Evolutionary conservation across 129 eudicot genomes (phyloP), one percentile per base, ranked within the genome.

Genomic region (Tagetes erecta): DNA sequence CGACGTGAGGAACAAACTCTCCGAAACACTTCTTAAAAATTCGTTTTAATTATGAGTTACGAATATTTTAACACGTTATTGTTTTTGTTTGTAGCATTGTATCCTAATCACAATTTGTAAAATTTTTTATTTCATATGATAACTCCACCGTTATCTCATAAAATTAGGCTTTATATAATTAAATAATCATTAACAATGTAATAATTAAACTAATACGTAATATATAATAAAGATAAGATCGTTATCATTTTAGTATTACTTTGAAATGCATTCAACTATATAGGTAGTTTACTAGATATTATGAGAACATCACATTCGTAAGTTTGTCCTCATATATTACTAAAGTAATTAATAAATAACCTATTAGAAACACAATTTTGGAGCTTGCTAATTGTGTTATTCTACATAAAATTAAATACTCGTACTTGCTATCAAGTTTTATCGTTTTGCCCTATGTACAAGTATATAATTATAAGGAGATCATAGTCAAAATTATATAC

Each of bases 291-390:
- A 12, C 8, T 14, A 45, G n/a, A 8, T 73, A 62, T 55, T 13
- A 71, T 6, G 77, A 59, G 44, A 33, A 73, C 34, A 35, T 45
- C 14, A 35, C 49, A 35, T 44, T 73, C 60, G 20, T 13, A 45
- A 73, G 10, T 73, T 73, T 73, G 59, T 59, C 58, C 14, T 59
- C 59, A 73, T 73, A 14, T 57, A 12, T 44, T 56, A 58, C 77
- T 4, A 41, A 12, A 12, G 13, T 11, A 58, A 40, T 31, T 20
- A 68, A 68, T 13, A 12, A 31, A 30, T 47, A 47, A 44, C 34
- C 34, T 14, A 20, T 53, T 53, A 27, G 5, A 53, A 53, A 4
- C 1, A 14, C 34, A 14, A 20, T 53, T 53, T 53, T 20, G 30
- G 57, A n/a, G 31, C 30, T 51, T 51, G 59, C 34, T n/a, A 53